phyloP scores from a whole-genome alignment of 2,329 filamentous ascomycete genomes.

The Fusarium sp. region DNA sequence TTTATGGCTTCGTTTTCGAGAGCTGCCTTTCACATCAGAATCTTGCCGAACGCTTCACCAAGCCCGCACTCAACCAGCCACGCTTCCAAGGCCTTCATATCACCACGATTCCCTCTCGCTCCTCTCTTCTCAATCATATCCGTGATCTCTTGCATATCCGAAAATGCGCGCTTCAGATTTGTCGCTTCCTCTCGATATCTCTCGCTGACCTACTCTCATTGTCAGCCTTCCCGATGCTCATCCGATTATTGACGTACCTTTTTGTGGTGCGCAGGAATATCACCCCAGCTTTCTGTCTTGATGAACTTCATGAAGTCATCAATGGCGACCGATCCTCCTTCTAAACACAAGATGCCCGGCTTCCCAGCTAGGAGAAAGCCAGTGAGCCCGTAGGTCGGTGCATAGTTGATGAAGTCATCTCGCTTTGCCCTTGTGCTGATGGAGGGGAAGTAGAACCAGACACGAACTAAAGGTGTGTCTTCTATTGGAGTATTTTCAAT shows the following conservation, averaged over 20 bases:
- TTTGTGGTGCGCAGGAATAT: slow-evolving; percentile 69
- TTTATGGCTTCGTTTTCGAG: too few relatives aligned
- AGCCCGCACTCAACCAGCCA: slow-evolving; percentile 54
- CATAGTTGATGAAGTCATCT: slow-evolving; percentile 64
- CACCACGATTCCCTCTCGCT: slow-evolving; percentile 58
- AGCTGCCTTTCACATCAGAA: slow-evolving; percentile 29
- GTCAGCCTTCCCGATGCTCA: neutral
- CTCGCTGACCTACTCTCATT: slow-evolving; percentile 55
- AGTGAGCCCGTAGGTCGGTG: slow-evolving; percentile 61
- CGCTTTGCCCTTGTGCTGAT: slow-evolving; percentile 68
- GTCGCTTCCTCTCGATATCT: slow-evolving; percentile 53
- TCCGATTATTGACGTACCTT: slow-evolving; percentile 50
- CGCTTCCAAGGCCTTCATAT: slow-evolving; percentile 62
- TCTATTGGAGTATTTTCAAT: neutral
- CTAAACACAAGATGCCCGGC: slow-evolving; percentile 63
- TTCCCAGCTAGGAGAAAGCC: slow-evolving; percentile 70
- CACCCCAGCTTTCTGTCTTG: slow-evolving; percentile 70
- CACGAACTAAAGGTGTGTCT: slow-evolving; percentile 54
- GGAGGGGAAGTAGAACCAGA: slow-evolving; percentile 72
- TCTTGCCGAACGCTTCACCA: slow-evolving; percentile 40
- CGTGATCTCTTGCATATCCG: slow-evolving; percentile 67
- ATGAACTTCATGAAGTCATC: slow-evolving; percentile 71
- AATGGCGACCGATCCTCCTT: slow-evolving; percentile 57
- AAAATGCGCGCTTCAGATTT: slow-evolving; percentile 53
- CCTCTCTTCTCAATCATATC: slow-evolving; percentile 58